Base-by-base conservation (phyloP, 176 grass and related monocot species). In the Bonia amplexicaulis region DNA sequence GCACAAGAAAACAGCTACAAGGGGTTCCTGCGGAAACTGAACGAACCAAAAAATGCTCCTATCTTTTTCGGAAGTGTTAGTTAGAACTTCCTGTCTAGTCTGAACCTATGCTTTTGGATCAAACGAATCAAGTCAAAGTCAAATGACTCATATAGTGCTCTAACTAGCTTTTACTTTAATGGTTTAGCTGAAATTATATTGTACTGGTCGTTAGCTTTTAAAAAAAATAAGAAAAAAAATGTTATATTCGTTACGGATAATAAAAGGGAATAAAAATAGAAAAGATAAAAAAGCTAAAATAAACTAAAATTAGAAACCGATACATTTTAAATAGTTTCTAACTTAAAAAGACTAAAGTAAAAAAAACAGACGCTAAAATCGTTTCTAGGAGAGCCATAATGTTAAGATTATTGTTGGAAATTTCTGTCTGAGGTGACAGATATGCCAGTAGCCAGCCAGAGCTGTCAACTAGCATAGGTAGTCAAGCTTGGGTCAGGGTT, bases 61-160 rank as follows among this genome's bases (percentile, higher is more conserved):
- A 2, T 51, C n/a, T 49, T 71, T 74, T 20, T 6, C 4, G 0
- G 4, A 27, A 23, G 53, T 23, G 45, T 61, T 62, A 2, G 22
- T 19, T 53, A 37, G 59, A 12, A 40, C 67, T 42, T 80, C 62
- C 22, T 80, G 0, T 64, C 84, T 22, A 39, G 54, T 86, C 7
- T 73, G 85, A 80, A 73, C 77, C 48, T 68, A n/a, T 23, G 58
- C 68, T 86, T 86, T 86, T 65, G 12, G 7, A 2, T 35, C 42
- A 15, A 58, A 26, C 1, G 11, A 26, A 57, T 57, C 54, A 57
- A 57, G 54, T 57, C 6, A 53, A 52, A 6, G 17, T 19, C 8
- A 57, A 57, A 57, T 57, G 54, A 57, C 20, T 57, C 20, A 35
- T 3, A 35, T 35, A 3, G 33, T 35, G 33, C 33, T 35, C 0